Base-by-base conservation (phyloP, 2,329 filamentous ascomycete genomes). In the Huntiella omanensis region DNA sequence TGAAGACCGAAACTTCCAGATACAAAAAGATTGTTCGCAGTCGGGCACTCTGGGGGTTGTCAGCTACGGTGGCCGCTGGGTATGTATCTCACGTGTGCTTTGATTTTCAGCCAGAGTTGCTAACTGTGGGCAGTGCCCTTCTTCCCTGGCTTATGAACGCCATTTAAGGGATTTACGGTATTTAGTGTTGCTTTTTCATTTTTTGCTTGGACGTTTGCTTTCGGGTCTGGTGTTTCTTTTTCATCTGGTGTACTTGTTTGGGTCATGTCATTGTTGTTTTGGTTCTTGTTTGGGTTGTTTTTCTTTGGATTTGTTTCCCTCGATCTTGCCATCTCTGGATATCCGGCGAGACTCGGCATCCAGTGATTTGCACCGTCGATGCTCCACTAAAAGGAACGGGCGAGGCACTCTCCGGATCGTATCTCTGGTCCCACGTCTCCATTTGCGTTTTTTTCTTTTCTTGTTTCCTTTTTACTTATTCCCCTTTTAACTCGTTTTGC, bases 51-150 rank as follows among this genome's bases (percentile, higher is more conserved):
- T 71, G 93, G 52, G 88, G 91, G 49, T 74, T 96, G 45, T 83
- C 80, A 52, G 85, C 85, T 49, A 91, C 84, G 40, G 71, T 95
- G 59, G 84, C 83, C 48, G 73, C 95, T 61, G 87, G 87, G 91
- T 96, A 74, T 67, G 86, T 80, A 37, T 41, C 15, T 33, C 34
- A 11, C 33, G 10, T 40, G 4, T 11, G n/a, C 10, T 12, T 56
- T 46, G 33, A 11, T 37, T 5, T 36, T 13, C 17, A 33, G 6
- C 33, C 34, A n/a, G 22, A 36, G 5, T 58, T 54, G 55, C 52
- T 40, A 19, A 15, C 16, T 5, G 28, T 38, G 6, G 47, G 34
- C 45, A 66, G 63, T 49, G 68, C 67, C 32, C 56, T 70, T 45
- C 66, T 69, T 48, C 68, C 68, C 33, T 71, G 68, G 58, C 62